phyloP scores from a whole-genome alignment of 2,329 filamentous ascomycete genomes.

The Pseudopyricularia cyperi region DNA sequence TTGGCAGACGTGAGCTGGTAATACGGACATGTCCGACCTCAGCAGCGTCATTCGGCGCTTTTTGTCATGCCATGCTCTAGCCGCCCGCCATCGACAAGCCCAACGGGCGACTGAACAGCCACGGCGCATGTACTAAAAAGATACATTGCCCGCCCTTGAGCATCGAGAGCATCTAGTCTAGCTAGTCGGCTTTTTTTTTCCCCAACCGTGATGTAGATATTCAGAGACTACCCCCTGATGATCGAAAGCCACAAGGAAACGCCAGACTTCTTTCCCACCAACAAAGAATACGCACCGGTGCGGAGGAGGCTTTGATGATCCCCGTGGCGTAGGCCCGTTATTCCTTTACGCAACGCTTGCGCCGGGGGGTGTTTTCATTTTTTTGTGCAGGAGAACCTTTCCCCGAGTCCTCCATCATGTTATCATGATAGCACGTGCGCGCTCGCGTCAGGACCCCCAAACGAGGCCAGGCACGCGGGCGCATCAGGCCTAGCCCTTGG shows the following conservation, averaged over 20 bases:
- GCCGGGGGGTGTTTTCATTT: too few species aligned
- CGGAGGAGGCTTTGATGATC: too few species aligned
- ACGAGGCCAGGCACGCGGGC: not conserved
- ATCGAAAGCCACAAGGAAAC: too few species aligned
- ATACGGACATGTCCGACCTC: not conserved
- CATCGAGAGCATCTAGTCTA: not conserved
- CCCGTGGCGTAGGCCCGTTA: too few species aligned
- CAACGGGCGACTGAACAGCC: not conserved
- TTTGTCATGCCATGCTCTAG: not conserved
- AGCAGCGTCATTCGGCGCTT: not conserved
- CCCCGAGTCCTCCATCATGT: not conserved
- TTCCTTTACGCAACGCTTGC: too few species aligned
- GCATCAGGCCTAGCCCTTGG: not conserved
- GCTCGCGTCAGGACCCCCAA: not conserved
- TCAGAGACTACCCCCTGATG: not conserved
- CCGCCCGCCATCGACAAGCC: not conserved
- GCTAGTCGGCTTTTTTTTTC: too few species aligned
- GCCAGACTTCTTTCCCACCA: too few species aligned
- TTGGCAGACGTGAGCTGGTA: not conserved
- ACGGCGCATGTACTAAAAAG: not conserved
- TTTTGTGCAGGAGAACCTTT: too few species aligned
- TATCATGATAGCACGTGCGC: not conserved
- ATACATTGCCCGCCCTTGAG: not conserved
- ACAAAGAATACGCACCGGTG: too few species aligned
- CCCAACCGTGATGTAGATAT: not conserved